Evolutionary conservation across 2,329 filamentous ascomycete genomes (phyloP).

Genomic region (Fusarium chlamydosporum): DNA sequence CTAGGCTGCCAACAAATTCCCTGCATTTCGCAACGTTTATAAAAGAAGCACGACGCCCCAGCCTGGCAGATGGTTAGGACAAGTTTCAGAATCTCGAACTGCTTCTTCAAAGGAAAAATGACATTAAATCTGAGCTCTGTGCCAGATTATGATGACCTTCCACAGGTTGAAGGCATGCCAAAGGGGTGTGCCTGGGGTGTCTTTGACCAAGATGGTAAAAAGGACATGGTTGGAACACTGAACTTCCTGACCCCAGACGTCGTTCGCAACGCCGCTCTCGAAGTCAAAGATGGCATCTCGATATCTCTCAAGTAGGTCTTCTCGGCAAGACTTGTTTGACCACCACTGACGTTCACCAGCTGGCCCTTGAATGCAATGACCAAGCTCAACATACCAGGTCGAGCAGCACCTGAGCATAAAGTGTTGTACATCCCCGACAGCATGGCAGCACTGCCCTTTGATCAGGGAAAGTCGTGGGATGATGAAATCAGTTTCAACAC

Average conservation of each 20-base stretch:
- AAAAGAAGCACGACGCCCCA: conserved; percentile 2
- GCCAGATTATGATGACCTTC: conserved; percentile 36
- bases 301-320: conserved; percentile 65
- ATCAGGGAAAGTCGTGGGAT: conserved; percentile 54
- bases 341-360: conserved; percentile 4
- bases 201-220: conserved; percentile 61
- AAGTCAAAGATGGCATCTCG: conserved; percentile 59
- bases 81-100: not conserved
- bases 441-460: conserved; percentile 31
- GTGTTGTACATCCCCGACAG: conserved; percentile 53
- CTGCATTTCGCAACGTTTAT: not conserved
- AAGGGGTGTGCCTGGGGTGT: conserved; percentile 67
- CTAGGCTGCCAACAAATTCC: conserved; percentile 2
- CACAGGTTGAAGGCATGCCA: conserved; percentile 58
- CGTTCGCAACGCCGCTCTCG: conserved; percentile 43
- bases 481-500: conserved; percentile 70
- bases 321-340: rapidly evolving
- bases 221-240: conserved; percentile 66
- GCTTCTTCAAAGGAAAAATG: not conserved
- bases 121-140: conserved; percentile 13
- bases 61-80: no score
- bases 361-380: conserved; percentile 41
- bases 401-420: conserved; percentile 53
- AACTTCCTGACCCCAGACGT: conserved; percentile 66
- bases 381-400: conserved; percentile 50